Evolutionary conservation across 768 basidiomycete genomes (phyloP).

Genomic region (Ramaria rubella): DNA sequence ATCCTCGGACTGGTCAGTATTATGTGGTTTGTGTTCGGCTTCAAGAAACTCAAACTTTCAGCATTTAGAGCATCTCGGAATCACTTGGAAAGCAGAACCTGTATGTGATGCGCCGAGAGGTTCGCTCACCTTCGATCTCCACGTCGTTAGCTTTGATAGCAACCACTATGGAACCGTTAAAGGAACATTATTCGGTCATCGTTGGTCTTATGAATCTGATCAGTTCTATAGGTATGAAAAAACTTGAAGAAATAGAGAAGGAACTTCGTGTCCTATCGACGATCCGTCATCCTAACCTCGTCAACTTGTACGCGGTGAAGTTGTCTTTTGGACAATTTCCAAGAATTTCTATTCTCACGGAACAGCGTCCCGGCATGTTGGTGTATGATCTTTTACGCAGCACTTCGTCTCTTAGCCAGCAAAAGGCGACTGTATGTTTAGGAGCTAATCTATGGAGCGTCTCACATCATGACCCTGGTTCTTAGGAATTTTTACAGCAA

Average conservation of each 20-base stretch:
- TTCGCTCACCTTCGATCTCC: slow-evolving; percentile 61
- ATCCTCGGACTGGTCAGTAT: slow-evolving; percentile 54
- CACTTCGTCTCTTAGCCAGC: slow-evolving; percentile 65
- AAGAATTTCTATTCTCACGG: slow-evolving; percentile 60
- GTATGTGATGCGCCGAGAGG: slow-evolving; percentile 56
- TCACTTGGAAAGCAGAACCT: slow-evolving; percentile 67
- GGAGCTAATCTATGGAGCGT: not conserved
- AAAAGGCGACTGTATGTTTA: slow-evolving; percentile 53
- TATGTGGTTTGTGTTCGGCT: not conserved
- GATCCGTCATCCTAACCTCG: slow-evolving; percentile 60
- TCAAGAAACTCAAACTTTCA: not conserved
- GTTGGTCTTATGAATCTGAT: not conserved
- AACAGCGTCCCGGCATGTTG: slow-evolving; percentile 59
- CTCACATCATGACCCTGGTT: not conserved
- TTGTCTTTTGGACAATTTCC: slow-evolving; percentile 48
- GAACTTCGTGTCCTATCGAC: slow-evolving; percentile 56
- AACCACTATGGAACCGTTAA: slow-evolving; percentile 62
- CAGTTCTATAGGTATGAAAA: slow-evolving; percentile 47
- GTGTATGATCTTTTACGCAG: slow-evolving; percentile 73
- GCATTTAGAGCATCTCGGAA: slow-evolving; percentile 52
- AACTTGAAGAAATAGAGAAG: slow-evolving; percentile 56
- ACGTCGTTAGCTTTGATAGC: slow-evolving; percentile 57
- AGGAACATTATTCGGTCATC: slow-evolving; percentile 31
- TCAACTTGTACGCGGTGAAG: slow-evolving; percentile 62
- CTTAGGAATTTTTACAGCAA: slow-evolving; percentile 69